These are phyloP conservation scores for Aureobasidium sp. DNA, from an alignment of 2,329 filamentous ascomycete species.

Conservation along the genomic window DNA sequence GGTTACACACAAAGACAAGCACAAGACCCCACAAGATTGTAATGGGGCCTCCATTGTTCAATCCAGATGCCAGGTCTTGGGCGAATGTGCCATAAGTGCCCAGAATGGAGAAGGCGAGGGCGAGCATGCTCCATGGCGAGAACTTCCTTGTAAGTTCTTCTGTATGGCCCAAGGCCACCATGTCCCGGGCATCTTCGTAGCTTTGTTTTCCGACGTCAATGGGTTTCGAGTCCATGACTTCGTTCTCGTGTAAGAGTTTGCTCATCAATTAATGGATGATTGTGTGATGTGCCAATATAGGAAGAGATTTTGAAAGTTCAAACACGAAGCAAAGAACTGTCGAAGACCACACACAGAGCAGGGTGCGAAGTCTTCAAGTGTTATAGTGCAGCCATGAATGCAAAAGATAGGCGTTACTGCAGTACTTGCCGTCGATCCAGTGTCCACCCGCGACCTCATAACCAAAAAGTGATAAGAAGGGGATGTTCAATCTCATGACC, in stretches of 20 bases:
- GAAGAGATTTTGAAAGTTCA: neutral
- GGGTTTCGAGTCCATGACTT: neutral
- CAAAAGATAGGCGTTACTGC: conserved; percentile 10
- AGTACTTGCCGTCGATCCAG: conserved; percentile 8
- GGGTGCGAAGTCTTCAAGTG: neutral
- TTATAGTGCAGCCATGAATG: neutral
- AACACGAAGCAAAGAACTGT: neutral
- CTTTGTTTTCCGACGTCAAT: neutral
- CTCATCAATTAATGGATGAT: neutral
- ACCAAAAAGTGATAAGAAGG: conserved; percentile 9
- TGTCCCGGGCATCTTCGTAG: conserved; percentile 32
- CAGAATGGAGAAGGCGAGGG: conserved; percentile 50
- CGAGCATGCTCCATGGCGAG: conserved; percentile 50
- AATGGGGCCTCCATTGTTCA: conserved; percentile 49
- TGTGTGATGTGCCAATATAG: neutral
- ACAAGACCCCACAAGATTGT: conserved; percentile 50
- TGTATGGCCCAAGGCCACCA: conserved; percentile 38
- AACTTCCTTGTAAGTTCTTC: conserved; percentile 44
- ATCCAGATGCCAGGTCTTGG: conserved; percentile 45
- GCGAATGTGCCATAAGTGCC: conserved; percentile 55
- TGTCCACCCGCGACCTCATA: neutral
- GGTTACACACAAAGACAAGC: conserved; percentile 45
- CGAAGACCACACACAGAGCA: neutral
- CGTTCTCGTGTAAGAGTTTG: neutral
- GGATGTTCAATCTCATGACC: conserved; percentile 13